Evolutionary conservation across 148 eudicot genomes (phyloP), one percentile per base, ranked within the genome.

Genomic region (Camellia lanceoleosa): DNA sequence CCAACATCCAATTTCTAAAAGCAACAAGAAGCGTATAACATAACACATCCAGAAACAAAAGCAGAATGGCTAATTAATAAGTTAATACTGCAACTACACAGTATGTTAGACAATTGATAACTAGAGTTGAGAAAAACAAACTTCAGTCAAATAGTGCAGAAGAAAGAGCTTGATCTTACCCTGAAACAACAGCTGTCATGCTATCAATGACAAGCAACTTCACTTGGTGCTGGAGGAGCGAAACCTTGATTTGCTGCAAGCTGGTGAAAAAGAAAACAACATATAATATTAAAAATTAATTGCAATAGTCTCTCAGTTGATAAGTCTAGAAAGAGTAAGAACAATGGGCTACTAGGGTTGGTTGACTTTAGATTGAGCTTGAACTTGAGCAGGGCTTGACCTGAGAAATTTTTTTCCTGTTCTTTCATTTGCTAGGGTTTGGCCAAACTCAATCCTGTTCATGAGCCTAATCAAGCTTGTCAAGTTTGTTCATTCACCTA

Each of bases 131-230:
- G 42, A 8, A 79, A 30, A 19, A 54, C 38, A 56, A 74, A 30
- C 30, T 41, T n/a, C 51, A 54, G 58, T 49, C 42, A 4, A 43
- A 76, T 60, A 70, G 23, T 71, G 61, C 43, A 30, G 68, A 70
- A 9, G 60, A 46, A 75, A n/a, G 18, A 55, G 42, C 61, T 46
- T 60, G 44, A 80, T 85, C 81, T 86, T 66, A 92, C 97, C 94
- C 91, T 11, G 93, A 86, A 78, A 86, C 78, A 85, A 94, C 90
- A 84, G 92, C 93, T 38, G 97, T 87, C 92, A 94, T 89, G 92
- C 98, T 92, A 78, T 94, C 98, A 79, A 94, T 89, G 81, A 94
- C 79, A 61, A 94, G 89, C 90, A 92, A 80, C 87, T 91, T 94
- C 86, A 92, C 95, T 79, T 91, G 82, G 71, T 86, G 84, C 84